Base-by-base conservation (phyloP, 1,284 basidiomycete genomes). In the Heterobasidion parviporum region DNA sequence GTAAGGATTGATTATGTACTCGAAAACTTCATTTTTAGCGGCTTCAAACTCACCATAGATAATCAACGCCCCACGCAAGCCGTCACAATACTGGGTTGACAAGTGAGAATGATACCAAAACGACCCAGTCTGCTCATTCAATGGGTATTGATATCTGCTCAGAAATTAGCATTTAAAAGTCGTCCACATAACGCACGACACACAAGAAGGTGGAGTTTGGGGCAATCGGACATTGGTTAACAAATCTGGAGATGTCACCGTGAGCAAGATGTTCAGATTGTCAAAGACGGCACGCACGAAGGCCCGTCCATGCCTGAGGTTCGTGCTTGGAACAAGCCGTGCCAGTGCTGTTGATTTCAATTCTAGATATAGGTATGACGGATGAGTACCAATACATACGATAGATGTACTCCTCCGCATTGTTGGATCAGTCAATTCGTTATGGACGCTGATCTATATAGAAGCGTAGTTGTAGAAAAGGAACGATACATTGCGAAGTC, bases 211-310 rank as follows among this genome's bases (percentile, higher is more conserved):
- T 70, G 18, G 69, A 60, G 1, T 70, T 72, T 0, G 77, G 66
- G 1, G 71, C 71, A 56, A 83, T 79, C 1, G 78, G 78, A 62
- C 82, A 84, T 61, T 80, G 77, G 35, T 68, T 75, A 34, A 79
- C 71, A 50, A 70, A 68, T 1, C 41, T 44, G 70, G 62, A 0
- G 63, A 50, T 7, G n/a, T 38, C 34, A 38, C 12, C 6, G 14
- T 48, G 45, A 3, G 10, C 66, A 55, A 60, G 63, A 64, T 64
- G 71, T 54, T 66, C 68, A 44, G 72, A 44, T 2, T 69, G 68
- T 43, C 71, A 70, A 71, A 72, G 72, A 57, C 5, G 4, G 5
- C 73, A 72, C 70, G 5, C 71, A 51, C 12, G n/a, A 15, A 45
- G 41, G 3, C 33, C 6, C 8, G 15, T 10, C 16, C n/a, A n/a